Evolutionary conservation across 257 asterid species (phyloP).

Genomic region (Ophiorrhiza pumila): DNA sequence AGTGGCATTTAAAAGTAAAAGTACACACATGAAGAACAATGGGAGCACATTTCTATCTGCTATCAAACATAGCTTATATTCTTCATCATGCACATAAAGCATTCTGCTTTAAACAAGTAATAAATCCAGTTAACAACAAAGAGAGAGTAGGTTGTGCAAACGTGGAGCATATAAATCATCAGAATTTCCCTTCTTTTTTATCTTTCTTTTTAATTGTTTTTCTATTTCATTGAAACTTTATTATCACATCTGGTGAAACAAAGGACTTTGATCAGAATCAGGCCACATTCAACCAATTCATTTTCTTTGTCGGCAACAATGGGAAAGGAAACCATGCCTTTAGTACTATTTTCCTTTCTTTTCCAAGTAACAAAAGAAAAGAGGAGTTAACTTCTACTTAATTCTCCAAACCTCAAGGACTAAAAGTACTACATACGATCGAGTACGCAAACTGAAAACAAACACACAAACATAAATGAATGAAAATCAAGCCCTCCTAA

Average conservation of each 20-base stretch:
- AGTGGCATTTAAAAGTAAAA: neutral
- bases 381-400: neutral
- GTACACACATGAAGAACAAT: neutral
- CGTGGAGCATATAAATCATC: neutral
- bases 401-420: neutral
- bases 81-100: neutral
- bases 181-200: neutral
- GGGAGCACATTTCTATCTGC: neutral
- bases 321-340: neutral
- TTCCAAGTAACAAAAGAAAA: neutral
- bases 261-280: neutral
- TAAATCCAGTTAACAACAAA: neutral
- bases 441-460: neutral
- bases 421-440: neutral
- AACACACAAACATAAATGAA: neutral
- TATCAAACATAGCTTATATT: neutral
- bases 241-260: neutral
- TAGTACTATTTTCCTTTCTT: neutral
- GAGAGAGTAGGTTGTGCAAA: neutral
- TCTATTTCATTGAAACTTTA: neutral
- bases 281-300: slow-evolving; percentile 4
- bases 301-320: neutral
- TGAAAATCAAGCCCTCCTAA: neutral
- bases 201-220: neutral
- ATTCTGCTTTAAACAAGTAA: neutral